These are phyloP conservation scores for Porogramme epimiltina DNA, from an alignment of 1,284 basidiomycete genomes.

Conservation along the genomic window DNA sequence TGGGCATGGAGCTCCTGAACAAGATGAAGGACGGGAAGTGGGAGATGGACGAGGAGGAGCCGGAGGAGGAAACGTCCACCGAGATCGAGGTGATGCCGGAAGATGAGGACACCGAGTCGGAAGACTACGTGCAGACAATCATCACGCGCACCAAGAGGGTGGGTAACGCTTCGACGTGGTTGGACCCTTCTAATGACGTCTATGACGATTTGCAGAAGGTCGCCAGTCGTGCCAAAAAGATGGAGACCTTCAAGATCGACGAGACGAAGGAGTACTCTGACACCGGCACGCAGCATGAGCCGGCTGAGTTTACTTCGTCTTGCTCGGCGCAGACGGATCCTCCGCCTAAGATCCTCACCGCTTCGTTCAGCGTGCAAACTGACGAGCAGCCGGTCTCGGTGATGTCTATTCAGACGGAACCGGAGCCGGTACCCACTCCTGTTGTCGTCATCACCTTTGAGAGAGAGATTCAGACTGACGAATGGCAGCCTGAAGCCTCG, in stretches of 20 bases:
- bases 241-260: conserved; percentile 55
- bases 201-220: conserved; percentile 53
- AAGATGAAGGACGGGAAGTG: conserved; percentile 55
- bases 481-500: conserved; percentile 33
- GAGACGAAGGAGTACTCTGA: conserved; percentile 75
- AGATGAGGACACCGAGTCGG: conserved; percentile 61
- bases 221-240: conserved; percentile 54
- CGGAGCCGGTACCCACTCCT: conserved; percentile 35
- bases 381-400: conserved; percentile 28
- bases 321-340: conserved; percentile 44
- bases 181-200: neutral
- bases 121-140: conserved; percentile 80
- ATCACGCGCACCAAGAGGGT: conserved; percentile 79
- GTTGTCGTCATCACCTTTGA: conserved; percentile 39
- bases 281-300: conserved; percentile 65
- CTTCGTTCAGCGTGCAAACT: conserved; percentile 37
- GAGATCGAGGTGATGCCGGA: conserved; percentile 33
- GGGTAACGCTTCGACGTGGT: conserved; percentile 27
- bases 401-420: conserved; percentile 48
- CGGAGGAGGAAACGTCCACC: conserved; percentile 20
- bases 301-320: conserved; percentile 43
- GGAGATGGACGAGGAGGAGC: conserved; percentile 50
- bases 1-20: conserved; percentile 79
- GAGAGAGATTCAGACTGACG: conserved; percentile 68
- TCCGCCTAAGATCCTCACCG: conserved; percentile 29